These are phyloP conservation scores for Alopecurus myosuroides DNA, from an alignment of 176 grass and related monocot genomes.

Conservation along the genomic window DNA sequence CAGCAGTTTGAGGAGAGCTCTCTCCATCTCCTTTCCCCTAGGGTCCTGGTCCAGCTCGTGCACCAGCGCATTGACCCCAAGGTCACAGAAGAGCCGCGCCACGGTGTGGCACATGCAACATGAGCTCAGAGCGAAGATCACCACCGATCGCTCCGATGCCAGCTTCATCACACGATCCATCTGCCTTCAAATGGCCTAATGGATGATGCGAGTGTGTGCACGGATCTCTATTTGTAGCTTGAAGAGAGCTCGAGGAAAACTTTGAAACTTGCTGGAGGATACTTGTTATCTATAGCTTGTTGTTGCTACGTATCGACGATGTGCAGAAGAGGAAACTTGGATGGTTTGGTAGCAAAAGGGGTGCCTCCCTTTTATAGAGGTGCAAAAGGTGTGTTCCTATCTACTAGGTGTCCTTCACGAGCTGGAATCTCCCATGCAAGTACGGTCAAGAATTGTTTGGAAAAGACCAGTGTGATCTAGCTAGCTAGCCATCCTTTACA, in stretches of 20 bases:
- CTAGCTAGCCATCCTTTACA: background rate
- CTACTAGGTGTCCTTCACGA: background rate
- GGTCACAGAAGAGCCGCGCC: constrained; percentile 48
- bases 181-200: background rate
- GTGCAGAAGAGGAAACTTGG: background rate
- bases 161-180: constrained; percentile 68
- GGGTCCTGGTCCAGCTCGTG: constrained; percentile 54
- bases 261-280: background rate
- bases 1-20: constrained; percentile 35
- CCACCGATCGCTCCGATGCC: constrained; percentile 56
- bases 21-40: constrained; percentile 56
- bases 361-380: constrained; percentile 25
- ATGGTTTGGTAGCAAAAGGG: background rate
- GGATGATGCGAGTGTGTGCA: background rate
- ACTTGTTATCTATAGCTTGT: background rate
- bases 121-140: constrained; percentile 71
- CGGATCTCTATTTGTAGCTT: background rate
- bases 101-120: constrained; percentile 85
- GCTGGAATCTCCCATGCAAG: background rate
- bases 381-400: background rate
- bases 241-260: background rate
- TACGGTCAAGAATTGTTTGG: background rate
- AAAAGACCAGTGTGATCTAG: constrained; percentile 3
- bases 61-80: constrained; percentile 49
- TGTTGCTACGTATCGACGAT: background rate